phyloP scores from a whole-genome alignment of 495 filamentous ascomycete genomes.

The Xanthoparmelia taractica region DNA sequence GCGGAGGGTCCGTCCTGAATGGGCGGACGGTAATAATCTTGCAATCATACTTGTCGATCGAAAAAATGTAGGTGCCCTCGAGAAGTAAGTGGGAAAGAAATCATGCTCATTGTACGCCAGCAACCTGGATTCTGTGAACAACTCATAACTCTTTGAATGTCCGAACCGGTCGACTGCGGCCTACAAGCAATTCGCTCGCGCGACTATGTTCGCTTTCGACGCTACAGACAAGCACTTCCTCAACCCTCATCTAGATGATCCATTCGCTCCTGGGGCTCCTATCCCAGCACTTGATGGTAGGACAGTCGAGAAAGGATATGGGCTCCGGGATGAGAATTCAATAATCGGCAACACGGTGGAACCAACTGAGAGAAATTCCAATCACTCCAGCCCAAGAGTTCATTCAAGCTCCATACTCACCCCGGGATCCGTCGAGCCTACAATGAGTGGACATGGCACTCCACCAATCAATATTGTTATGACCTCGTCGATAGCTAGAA shows the following conservation, averaged over 20 bases:
- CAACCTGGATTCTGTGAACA: neutral
- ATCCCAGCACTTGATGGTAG: neutral
- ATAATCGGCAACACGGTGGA: neutral
- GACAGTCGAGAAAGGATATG: neutral
- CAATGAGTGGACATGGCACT: conserved; percentile 27
- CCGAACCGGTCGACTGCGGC: neutral
- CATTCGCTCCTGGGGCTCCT: neutral
- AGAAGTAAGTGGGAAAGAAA: neutral
- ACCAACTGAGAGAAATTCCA: neutral
- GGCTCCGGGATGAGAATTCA: neutral
- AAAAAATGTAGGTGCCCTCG: neutral
- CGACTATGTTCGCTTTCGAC: conserved; percentile 18
- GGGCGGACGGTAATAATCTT: conserved; percentile 48
- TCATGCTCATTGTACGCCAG: neutral
- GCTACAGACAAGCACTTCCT: conserved; percentile 15
- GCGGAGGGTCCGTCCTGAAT: conserved; percentile 51
- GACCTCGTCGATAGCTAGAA: conserved; percentile 12
- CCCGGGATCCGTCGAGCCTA: conserved; percentile 3
- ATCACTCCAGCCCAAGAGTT: neutral
- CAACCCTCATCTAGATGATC: neutral
- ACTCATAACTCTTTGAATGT: neutral
- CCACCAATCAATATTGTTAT: conserved; percentile 28
- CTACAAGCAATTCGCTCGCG: neutral
- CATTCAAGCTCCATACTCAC: neutral
- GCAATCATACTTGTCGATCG: conserved; percentile 8